These are phyloP conservation scores for Prunella vulgaris DNA, from an alignment of 257 asterid species.

Conservation along the genomic window DNA sequence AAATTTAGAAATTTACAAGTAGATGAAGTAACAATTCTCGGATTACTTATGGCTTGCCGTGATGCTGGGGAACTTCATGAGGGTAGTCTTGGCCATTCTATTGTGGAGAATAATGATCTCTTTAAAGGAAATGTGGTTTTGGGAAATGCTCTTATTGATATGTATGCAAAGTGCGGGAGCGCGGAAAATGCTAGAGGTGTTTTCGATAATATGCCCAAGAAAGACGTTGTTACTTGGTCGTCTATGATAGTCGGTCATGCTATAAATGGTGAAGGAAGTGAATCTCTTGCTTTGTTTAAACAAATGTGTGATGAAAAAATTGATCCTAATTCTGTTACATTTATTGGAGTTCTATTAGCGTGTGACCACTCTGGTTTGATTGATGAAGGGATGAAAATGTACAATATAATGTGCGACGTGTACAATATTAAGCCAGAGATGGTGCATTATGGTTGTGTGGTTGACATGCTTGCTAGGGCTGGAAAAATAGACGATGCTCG, in stretches of 20 bases:
- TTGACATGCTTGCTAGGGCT: conserved; percentile 47
- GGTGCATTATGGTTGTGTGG: conserved; percentile 41
- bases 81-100: conserved; percentile 33
- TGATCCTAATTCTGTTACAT: conserved; percentile 42
- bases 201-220: conserved; percentile 29
- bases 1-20: conserved; percentile 21
- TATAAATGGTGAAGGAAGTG: conserved; percentile 34
- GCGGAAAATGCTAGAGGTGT: conserved; percentile 29
- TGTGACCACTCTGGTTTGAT: conserved; percentile 43
- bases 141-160: conserved; percentile 45
- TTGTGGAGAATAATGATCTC: conserved; percentile 24
- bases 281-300: conserved; percentile 31
- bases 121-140: conserved; percentile 26
- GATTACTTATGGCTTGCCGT: conserved; percentile 47
- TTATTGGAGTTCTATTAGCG: conserved; percentile 38
- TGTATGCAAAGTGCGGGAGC: conserved; percentile 50
- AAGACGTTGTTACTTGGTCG: conserved; percentile 47
- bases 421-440: conserved; percentile 32
- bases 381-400: conserved; percentile 36
- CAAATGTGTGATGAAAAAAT: conserved; percentile 37
- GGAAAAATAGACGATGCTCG: conserved; percentile 45
- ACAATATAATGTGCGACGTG: conserved; percentile 22
- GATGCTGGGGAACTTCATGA: conserved; percentile 33
- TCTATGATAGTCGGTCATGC: conserved; percentile 49
- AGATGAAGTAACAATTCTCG: conserved; percentile 44